Evolutionary conservation across 2,329 filamentous ascomycete species (phyloP).

Genomic region (Aspergillus luchuensis): DNA sequence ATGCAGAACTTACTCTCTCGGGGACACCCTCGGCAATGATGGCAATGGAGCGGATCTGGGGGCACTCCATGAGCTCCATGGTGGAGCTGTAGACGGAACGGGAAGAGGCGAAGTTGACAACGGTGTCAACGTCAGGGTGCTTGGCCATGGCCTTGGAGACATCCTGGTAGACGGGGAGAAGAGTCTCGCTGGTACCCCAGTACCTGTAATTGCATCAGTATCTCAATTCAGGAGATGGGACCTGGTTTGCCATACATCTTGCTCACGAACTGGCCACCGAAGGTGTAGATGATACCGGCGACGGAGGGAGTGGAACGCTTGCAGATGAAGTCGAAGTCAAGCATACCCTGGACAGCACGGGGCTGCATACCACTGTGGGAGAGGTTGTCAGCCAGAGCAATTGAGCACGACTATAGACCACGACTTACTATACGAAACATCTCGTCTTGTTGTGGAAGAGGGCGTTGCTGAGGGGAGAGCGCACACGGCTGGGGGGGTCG

Average conservation of each 20-base stretch:
- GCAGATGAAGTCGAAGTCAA: constrained; percentile 99
- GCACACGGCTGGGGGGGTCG: constrained; percentile 83
- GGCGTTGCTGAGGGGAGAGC: constrained; percentile 86
- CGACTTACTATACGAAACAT: constrained; percentile 92
- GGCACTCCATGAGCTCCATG: constrained; percentile 95
- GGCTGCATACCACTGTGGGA: constrained; percentile 80
- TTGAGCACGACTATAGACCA: background rate
- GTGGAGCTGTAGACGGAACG: constrained; percentile 98
- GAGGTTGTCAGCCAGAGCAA: constrained; percentile 15
- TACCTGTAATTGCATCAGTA: constrained; percentile 57
- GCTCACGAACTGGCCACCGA: constrained; percentile 99
- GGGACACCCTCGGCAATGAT: constrained; percentile 99
- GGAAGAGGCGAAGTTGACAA: constrained; percentile 99
- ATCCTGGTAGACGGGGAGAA: constrained; percentile 96
- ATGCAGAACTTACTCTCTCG: constrained; percentile 69
- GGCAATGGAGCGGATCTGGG: constrained; percentile 97
- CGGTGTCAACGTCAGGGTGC: constrained; percentile 94
- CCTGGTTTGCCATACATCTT: constrained; percentile 70
- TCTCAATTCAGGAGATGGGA: background rate
- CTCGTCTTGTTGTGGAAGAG: constrained; percentile 99
- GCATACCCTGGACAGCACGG: constrained; percentile 86
- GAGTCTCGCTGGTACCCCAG: constrained; percentile 99
- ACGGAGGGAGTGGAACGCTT: constrained; percentile 96
- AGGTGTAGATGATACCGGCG: constrained; percentile 99
- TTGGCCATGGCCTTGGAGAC: constrained; percentile 90